Percentiles rank a stretch among this genome's conserved stretches.
These are phyloP conservation scores for Skeletonema marinoi DNA, from an alignment of 108 stramenopile genomes.

Conservation along the genomic window DNA sequence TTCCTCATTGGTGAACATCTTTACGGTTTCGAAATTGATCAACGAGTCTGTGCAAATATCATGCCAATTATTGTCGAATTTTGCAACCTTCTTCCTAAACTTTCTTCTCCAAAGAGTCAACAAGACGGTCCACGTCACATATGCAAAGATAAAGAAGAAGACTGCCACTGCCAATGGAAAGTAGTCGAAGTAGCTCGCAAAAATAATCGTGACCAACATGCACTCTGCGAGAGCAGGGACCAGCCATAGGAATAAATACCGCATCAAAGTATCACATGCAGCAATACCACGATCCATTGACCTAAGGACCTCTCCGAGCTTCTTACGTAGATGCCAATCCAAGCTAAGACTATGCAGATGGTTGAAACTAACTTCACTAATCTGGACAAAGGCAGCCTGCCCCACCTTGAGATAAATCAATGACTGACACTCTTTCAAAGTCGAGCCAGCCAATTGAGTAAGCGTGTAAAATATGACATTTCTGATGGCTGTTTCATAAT, in stretches of 20 bases:
- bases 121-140: slow-evolving; percentile 90
- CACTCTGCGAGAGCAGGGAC: slow-evolving; percentile 91
- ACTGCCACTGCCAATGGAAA: slow-evolving; percentile 79
- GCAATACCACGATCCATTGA: slow-evolving; percentile 93
- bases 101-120: slow-evolving; percentile 96
- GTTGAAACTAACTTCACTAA: slow-evolving; percentile 85
- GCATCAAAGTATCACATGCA: slow-evolving; percentile 89
- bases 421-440: slow-evolving; percentile 90
- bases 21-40: slow-evolving; percentile 97
- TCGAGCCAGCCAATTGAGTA: slow-evolving; percentile 66
- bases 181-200: slow-evolving; percentile 88
- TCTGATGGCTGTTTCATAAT: slow-evolving; percentile 60
- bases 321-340: slow-evolving; percentile 96
- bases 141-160: slow-evolving; percentile 90
- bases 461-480: slow-evolving; percentile 65
- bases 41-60: slow-evolving; percentile 91
- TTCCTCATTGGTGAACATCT: slow-evolving; percentile 94
- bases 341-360: slow-evolving; percentile 91
- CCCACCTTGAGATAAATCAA: slow-evolving; percentile 95
- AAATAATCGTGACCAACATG: slow-evolving; percentile 88
- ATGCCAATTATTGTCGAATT: slow-evolving; percentile 94
- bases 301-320: slow-evolving; percentile 92
- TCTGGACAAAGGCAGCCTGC: slow-evolving; percentile 95
- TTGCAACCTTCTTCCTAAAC: slow-evolving; percentile 91
- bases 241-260: slow-evolving; percentile 94